These are phyloP conservation scores for Penicillium waksmanii DNA, from an alignment of 495 filamentous ascomycete species.

Conservation along the genomic window DNA sequence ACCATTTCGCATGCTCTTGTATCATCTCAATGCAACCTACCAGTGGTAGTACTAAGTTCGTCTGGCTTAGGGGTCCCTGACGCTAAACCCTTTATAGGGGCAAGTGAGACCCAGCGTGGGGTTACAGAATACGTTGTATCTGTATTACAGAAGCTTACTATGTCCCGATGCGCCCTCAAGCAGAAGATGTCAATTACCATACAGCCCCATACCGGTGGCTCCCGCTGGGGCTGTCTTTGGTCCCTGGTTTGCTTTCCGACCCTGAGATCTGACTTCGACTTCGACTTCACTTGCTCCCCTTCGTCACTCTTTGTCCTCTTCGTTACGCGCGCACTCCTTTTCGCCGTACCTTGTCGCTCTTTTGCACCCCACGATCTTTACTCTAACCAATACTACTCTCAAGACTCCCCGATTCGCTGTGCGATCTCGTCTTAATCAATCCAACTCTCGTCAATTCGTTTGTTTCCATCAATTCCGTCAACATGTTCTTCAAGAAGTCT, in stretches of 20 bases:
- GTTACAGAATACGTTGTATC: background rate
- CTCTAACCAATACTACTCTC: slow-evolving; percentile 6
- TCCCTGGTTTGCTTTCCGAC: slow-evolving; percentile 19
- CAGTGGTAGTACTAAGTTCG: background rate
- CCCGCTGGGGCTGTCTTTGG: slow-evolving; percentile 3
- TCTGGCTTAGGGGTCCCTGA: slow-evolving; percentile 25
- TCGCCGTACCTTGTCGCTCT: slow-evolving; percentile 25
- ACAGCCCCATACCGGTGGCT: background rate
- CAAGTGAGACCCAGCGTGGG: slow-evolving; percentile 4
- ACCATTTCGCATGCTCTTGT: background rate
- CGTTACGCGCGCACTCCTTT: slow-evolving; percentile 26
- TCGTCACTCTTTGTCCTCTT: slow-evolving; percentile 33
- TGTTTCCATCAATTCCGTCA: slow-evolving; percentile 21
- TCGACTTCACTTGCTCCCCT: slow-evolving; percentile 25
- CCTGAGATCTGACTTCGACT: slow-evolving; percentile 19
- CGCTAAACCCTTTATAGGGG: slow-evolving; percentile 21
- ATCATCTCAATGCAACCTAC: background rate
- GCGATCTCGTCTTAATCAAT: slow-evolving; percentile 26
- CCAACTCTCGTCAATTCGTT: slow-evolving; percentile 17
- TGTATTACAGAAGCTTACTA: background rate
- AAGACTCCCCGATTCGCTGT: slow-evolving; percentile 25
- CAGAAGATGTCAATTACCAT: background rate
- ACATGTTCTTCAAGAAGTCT: slow-evolving; percentile 45
- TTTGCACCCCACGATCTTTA: slow-evolving; percentile 28
- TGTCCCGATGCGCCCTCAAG: no score